phyloP scores from a whole-genome alignment of 345 rosid species.

The Aethionema arabicum region DNA sequence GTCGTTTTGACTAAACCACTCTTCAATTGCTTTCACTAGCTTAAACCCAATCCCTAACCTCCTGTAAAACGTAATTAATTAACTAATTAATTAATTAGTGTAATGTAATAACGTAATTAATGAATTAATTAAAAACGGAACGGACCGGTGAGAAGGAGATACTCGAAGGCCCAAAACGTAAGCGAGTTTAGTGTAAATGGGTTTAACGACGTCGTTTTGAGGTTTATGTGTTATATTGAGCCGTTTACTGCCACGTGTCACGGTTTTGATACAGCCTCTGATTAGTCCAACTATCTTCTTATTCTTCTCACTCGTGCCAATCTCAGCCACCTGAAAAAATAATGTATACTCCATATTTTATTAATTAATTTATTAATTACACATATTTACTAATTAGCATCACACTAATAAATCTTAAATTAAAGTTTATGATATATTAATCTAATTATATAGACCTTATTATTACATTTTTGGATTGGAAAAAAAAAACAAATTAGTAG shows the following conservation, averaged over 20 bases:
- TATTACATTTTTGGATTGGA: too few species aligned
- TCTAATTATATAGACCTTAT: too few species aligned
- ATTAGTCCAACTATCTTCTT: slow-evolving; percentile 75
- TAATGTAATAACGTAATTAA: slow-evolving; percentile 7
- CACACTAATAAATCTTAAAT: not conserved
- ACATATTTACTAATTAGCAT: not conserved
- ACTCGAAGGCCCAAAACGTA: slow-evolving; percentile 89
- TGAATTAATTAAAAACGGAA: not conserved
- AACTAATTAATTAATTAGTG: slow-evolving; percentile 1
- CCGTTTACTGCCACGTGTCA: slow-evolving; percentile 71
- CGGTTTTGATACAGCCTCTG: slow-evolving; percentile 90
- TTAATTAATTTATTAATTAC: not conserved
- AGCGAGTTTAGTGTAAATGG: slow-evolving; percentile 70
- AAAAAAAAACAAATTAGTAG: too few species aligned
- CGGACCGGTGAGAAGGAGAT: slow-evolving; percentile 78
- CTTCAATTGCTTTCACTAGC: slow-evolving; percentile 61
- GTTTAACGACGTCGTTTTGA: slow-evolving; percentile 16
- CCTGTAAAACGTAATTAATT: slow-evolving; percentile 41
- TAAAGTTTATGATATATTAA: not conserved
- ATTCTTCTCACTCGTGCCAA: slow-evolving; percentile 34
- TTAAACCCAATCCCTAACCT: slow-evolving; percentile 77
- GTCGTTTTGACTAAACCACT: slow-evolving; percentile 78
- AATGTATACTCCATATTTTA: not conserved
- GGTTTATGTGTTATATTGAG: slow-evolving; percentile 8
- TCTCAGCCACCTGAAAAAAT: slow-evolving; percentile 76